Percentiles rank a stretch among this genome's conserved stretches.
phyloP scores from a whole-genome alignment of 2,329 filamentous ascomycete species.

The Botrytis aclada region DNA sequence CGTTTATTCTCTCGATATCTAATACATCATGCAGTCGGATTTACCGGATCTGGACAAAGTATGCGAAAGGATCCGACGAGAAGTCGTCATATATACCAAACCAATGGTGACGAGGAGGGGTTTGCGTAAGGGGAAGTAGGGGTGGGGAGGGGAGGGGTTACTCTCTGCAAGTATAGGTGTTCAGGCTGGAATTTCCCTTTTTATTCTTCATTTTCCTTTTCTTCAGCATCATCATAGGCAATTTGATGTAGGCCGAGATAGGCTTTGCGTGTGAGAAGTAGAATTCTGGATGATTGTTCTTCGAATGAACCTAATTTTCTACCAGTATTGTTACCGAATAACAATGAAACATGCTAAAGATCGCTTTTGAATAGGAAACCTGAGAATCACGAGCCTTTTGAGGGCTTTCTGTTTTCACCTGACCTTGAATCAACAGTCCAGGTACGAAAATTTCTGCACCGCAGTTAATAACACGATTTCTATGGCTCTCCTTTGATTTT shows the following conservation, averaged over 20 bases:
- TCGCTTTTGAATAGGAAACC: slow-evolving; percentile 21
- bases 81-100: slow-evolving; percentile 80
- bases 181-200: slow-evolving; percentile 35
- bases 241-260: slow-evolving; percentile 45
- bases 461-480: not conserved
- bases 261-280: slow-evolving; percentile 24
- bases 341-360: slow-evolving; percentile 23
- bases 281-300: slow-evolving; percentile 23
- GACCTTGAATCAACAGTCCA: slow-evolving; percentile 10
- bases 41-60: slow-evolving; percentile 89
- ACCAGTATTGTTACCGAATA: slow-evolving; percentile 11
- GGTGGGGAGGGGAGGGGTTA: slow-evolving; percentile 37
- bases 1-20: slow-evolving; percentile 27
- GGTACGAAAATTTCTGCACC: slow-evolving; percentile 10
- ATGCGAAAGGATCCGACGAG: slow-evolving; percentile 91
- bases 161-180: slow-evolving; percentile 38
- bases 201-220: slow-evolving; percentile 14
- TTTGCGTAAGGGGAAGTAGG: slow-evolving; percentile 22
- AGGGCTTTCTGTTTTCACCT: slow-evolving; percentile 1
- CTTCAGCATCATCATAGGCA: slow-evolving; percentile 22
- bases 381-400: slow-evolving; percentile 5
- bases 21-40: slow-evolving; percentile 66
- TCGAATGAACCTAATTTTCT: slow-evolving; percentile 27
- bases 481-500: not conserved
- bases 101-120: slow-evolving; percentile 66